Conservation (phyloP, 106 monocot genomes). For the Allium fistulosum region DNA sequence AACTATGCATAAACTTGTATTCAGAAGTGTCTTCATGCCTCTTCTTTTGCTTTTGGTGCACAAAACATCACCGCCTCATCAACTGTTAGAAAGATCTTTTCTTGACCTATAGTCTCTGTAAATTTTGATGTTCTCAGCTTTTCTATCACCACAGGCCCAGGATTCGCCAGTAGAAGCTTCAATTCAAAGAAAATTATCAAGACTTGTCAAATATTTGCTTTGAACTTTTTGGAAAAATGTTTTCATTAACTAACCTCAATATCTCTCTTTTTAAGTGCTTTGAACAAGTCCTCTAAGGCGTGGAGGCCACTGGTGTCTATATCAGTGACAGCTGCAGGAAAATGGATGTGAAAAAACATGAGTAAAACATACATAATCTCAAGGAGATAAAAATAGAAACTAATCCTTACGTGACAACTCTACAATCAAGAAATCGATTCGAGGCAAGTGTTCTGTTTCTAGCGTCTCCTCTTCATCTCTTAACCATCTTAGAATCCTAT, state of each 20-base stretch:
- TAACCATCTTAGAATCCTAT: conserved; percentile 59
- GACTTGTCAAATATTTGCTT: neutral
- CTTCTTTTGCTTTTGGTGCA: conserved; percentile 15
- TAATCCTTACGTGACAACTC: conserved; percentile 56
- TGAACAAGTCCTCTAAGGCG: conserved; percentile 35
- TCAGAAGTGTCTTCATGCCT: conserved; percentile 4
- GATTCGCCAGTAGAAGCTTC: conserved; percentile 59
- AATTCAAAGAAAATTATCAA: neutral
- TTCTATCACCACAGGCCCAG: conserved; percentile 39
- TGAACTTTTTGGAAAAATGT: neutral
- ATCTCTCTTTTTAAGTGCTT: conserved; percentile 31
- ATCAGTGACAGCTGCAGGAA: conserved; percentile 39
- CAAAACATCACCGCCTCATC: conserved; percentile 42
- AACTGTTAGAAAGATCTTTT: conserved; percentile 56
- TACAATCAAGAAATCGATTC: conserved; percentile 40
- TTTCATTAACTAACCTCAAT: conserved; percentile 18
- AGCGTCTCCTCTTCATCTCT: conserved; percentile 44
- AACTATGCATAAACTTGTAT: no score
- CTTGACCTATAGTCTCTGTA: conserved; percentile 45
- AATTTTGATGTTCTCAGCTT: conserved; percentile 39
- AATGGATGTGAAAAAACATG: neutral
- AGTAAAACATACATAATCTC: neutral
- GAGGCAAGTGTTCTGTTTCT: conserved; percentile 14
- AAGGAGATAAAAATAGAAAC: neutral
- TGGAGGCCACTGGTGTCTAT: conserved; percentile 56